These are phyloP conservation scores for Mesembryanthemum crystallinum DNA, from an alignment of 148 eudicot species.

Conservation along the genomic window DNA sequence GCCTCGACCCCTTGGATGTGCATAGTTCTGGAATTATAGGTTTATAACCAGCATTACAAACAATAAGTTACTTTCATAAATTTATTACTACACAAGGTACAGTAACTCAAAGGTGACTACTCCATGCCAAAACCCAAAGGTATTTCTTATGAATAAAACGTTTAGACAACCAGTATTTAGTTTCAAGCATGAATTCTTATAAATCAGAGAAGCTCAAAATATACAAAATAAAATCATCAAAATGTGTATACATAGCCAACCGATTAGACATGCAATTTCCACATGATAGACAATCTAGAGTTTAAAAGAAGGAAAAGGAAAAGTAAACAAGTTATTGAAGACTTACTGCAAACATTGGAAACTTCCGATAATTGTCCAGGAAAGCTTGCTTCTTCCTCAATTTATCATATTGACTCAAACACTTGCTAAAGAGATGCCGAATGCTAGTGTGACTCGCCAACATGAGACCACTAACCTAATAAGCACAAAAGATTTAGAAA, in stretches of 20 bases:
- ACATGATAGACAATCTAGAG: background rate
- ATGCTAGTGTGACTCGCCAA: constrained; percentile 95
- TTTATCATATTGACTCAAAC: constrained; percentile 85
- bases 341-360: constrained; percentile 97
- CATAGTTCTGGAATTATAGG: too few species aligned
- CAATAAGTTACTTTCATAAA: background rate
- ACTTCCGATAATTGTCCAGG: constrained; percentile 91
- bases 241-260: background rate
- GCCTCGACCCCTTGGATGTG: too few species aligned
- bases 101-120: background rate
- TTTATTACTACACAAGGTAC: background rate
- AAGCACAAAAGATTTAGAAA: background rate
- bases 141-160: background rate
- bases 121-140: background rate
- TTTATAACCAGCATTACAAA: background rate
- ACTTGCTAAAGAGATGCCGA: constrained; percentile 87
- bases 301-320: too few species aligned
- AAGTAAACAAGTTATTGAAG: background rate
- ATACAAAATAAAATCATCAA: background rate
- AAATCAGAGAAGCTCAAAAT: background rate
- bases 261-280: background rate
- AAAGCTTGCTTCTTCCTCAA: constrained; percentile 97
- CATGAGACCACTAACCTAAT: constrained; percentile 96
- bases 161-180: background rate
- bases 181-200: background rate